Base-by-base conservation (phyloP, 345 rosid genomes). In the Toxicodendron radicans region DNA sequence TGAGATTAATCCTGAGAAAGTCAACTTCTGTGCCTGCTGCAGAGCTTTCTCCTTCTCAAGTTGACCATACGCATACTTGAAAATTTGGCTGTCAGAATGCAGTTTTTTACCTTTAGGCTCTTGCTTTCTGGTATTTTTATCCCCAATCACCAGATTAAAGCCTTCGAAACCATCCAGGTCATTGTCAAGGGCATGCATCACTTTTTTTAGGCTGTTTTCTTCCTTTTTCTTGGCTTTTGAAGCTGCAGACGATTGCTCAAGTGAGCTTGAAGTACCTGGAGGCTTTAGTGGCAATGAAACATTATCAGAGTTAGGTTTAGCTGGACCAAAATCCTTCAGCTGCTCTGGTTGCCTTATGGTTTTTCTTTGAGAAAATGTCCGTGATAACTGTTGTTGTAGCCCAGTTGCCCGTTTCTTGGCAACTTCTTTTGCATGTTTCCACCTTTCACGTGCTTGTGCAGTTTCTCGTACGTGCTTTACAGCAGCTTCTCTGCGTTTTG, bases 51-150 rank as follows among this genome's bases (percentile, higher is more conserved):
- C 97, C 77, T 91, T 93, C 92, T 93, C 98, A 24, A 90, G 77
- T 73, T 91, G 94, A 56, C 97, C 98, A 79, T 94, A 94, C 11
- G 98, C 97, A 65, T 94, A 94, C 87, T 94, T 91, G 51, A 94
- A 91, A 18, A 91, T 89, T 75, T 94, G 97, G 77, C 94, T 94
- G 61, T 84, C 88, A 14, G 91, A 83, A 77, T 91, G 94, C 72
- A 91, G 32, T 45, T 89, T 84, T 82, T 91, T 91, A 51, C 86
- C 92, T 85, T 76, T 91, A 61, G 95, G 97, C 59, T 84, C 73
- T 75, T 90, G 84, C 67, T 91, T 89, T 83, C 89, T 94, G 17
- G 79, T 75, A 66, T 85, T 79, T 16, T 85, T 91, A 75, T 82
- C 87, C 23, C 93, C 87, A 46, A 80, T 81, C n/a, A 84, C 82